Evolutionary conservation across 805 yeast genomes (phyloP).

Genomic region (Aciculoconidium aculeatum): DNA sequence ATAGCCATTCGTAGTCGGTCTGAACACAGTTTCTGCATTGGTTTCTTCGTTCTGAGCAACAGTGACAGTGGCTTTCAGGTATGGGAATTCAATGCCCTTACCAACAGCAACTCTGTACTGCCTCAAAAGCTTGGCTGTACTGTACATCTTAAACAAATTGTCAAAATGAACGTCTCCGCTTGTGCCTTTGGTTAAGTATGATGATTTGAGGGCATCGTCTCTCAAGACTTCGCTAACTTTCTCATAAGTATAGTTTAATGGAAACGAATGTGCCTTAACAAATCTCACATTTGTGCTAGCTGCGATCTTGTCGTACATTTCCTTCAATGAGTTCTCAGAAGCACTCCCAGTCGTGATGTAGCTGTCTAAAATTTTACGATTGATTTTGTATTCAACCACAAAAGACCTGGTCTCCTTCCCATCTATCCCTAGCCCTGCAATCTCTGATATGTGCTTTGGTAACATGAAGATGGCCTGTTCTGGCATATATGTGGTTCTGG

Average conservation of each 20-base stretch:
- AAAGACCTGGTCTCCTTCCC: constrained; percentile 38
- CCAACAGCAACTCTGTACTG: constrained; percentile 19
- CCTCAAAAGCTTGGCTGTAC: constrained; percentile 21
- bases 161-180: constrained; percentile 15
- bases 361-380: constrained; percentile 14
- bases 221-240: constrained; percentile 51
- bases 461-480: constrained; percentile 63
- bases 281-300: constrained; percentile 17
- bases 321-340: constrained; percentile 4
- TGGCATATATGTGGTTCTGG: constrained; percentile 70
- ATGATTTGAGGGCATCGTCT: constrained; percentile 12
- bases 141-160: constrained; percentile 23
- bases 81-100: constrained; percentile 15
- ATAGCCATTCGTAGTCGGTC: constrained; percentile 10
- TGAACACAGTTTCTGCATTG: constrained; percentile 1
- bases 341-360: no score
- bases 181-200: neutral
- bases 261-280: no score
- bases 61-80: constrained; percentile 11
- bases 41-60: constrained; percentile 6
- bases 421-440: constrained; percentile 47
- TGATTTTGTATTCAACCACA: constrained; percentile 27
- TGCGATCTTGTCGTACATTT: constrained; percentile 13
- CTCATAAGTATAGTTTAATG: constrained; percentile 49
- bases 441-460: constrained; percentile 48